Evolutionary conservation across 345 rosid species (phyloP).

Genomic region (Melaleuca alternifolia): DNA sequence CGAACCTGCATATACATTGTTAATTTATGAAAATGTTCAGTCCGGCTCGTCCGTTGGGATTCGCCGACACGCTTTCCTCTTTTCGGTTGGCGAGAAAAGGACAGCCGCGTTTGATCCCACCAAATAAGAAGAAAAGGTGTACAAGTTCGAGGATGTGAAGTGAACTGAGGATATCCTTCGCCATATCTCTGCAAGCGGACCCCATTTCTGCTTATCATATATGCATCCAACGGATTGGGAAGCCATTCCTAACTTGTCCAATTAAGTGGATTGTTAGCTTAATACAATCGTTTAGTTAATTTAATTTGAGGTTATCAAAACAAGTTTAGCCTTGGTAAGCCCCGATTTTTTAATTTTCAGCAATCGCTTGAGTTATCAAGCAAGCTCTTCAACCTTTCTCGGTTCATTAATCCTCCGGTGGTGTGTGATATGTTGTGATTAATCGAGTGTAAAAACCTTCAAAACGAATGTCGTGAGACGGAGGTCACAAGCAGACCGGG

Average conservation of each 20-base stretch:
- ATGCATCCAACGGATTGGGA: neutral
- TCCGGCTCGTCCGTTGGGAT: too few relatives aligned
- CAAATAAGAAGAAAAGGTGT: too few relatives aligned
- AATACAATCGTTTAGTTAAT: fast-evolving
- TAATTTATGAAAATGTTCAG: too few relatives aligned
- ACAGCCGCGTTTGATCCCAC: too few relatives aligned
- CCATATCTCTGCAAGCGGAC: too few relatives aligned
- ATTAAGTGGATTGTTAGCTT: neutral
- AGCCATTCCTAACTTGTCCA: neutral
- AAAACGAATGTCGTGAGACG: neutral
- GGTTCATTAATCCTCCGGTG: neutral
- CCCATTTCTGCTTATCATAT: too few relatives aligned
- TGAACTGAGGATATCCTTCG: too few relatives aligned
- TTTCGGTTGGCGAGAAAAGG: too few relatives aligned
- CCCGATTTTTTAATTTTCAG: neutral
- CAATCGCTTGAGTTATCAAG: neutral
- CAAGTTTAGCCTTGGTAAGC: fast-evolving
- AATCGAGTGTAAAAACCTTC: neutral
- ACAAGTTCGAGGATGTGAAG: too few relatives aligned
- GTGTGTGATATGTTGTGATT: neutral
- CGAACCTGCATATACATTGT: too few relatives aligned
- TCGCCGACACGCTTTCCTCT: too few relatives aligned
- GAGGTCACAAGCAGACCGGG: neutral
- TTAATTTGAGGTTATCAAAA: neutral
- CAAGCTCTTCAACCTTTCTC: neutral